These are phyloP conservation scores for Phycomyces nitens DNA, from an alignment of 192 early-diverging fungal species.

Conservation along the genomic window DNA sequence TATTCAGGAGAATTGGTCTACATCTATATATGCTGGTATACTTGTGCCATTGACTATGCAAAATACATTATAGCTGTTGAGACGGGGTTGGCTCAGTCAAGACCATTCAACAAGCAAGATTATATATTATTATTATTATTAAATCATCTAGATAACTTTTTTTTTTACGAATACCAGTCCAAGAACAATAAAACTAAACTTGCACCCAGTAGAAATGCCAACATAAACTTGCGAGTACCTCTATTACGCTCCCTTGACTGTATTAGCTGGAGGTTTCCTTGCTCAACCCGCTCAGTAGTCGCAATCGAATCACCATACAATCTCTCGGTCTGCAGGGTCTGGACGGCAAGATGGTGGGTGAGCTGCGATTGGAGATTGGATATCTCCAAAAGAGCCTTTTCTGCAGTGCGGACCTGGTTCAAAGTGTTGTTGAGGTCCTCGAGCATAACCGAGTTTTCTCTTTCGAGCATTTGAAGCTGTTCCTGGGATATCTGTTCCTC, in stretches of 20 bases:
- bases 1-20: too few relatives aligned
- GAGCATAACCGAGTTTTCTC: slow-evolving; percentile 67
- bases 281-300: slow-evolving; percentile 55
- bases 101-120: too few relatives aligned
- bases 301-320: slow-evolving; percentile 70
- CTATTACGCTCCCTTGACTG: slow-evolving; percentile 62
- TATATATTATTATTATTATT: background rate
- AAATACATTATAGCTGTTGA: too few relatives aligned
- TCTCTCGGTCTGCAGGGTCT: slow-evolving; percentile 69
- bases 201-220: slow-evolving; percentile 65
- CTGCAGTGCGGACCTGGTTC: slow-evolving; percentile 63
- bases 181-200: slow-evolving; percentile 72
- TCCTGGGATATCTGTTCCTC: slow-evolving; percentile 45
- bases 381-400: slow-evolving; percentile 68
- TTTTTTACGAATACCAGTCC: slow-evolving; percentile 61
- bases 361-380: slow-evolving; percentile 67
- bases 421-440: slow-evolving; percentile 66
- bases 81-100: too few relatives aligned
- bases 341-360: slow-evolving; percentile 64
- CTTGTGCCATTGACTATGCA: too few relatives aligned
- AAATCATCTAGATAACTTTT: background rate
- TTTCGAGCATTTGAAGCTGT: slow-evolving; percentile 60
- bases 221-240: slow-evolving; percentile 69
- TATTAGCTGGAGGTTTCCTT: slow-evolving; percentile 65
- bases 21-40: too few relatives aligned